These are phyloP conservation scores for Trichophyton equinum DNA, from an alignment of 2,329 filamentous ascomycete genomes.

Conservation along the genomic window DNA sequence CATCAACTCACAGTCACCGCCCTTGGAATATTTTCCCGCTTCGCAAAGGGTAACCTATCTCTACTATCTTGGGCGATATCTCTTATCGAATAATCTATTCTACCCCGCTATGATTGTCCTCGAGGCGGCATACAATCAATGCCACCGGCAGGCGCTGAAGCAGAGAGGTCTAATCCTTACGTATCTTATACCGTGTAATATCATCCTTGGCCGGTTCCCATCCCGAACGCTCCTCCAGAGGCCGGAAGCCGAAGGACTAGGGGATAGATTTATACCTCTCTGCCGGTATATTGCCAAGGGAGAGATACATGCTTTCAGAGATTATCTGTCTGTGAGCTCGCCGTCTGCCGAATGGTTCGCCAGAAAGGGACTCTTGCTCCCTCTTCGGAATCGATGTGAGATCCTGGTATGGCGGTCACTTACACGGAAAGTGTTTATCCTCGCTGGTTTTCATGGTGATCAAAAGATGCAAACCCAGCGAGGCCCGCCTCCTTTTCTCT, in stretches of 20 bases:
- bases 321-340: conserved; percentile 46
- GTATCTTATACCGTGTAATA: conserved; percentile 69
- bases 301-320: conserved; percentile 60
- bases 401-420: conserved; percentile 76
- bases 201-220: conserved; percentile 76
- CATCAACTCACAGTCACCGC: conserved; percentile 70
- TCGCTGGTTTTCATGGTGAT: conserved; percentile 59
- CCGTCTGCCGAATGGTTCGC: conserved; percentile 60
- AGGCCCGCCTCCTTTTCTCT: conserved; percentile 57
- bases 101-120: conserved; percentile 62
- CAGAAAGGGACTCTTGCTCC: conserved; percentile 60
- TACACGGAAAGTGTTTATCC: conserved; percentile 61
- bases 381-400: conserved; percentile 63
- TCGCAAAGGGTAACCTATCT: conserved; percentile 83
- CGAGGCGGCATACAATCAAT: conserved; percentile 68
- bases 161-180: conserved; percentile 72
- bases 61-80: conserved; percentile 85
- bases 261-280: conserved; percentile 58
- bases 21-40: conserved; percentile 68
- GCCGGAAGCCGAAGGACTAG: conserved; percentile 55
- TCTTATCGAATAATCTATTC: conserved; percentile 75
- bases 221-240: conserved; percentile 52
- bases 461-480: conserved; percentile 28
- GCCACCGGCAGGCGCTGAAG: conserved; percentile 43
- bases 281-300: conserved; percentile 59